phyloP scores from a whole-genome alignment of 192 early-diverging fungal genomes.

The Backusella tarrabulga region DNA sequence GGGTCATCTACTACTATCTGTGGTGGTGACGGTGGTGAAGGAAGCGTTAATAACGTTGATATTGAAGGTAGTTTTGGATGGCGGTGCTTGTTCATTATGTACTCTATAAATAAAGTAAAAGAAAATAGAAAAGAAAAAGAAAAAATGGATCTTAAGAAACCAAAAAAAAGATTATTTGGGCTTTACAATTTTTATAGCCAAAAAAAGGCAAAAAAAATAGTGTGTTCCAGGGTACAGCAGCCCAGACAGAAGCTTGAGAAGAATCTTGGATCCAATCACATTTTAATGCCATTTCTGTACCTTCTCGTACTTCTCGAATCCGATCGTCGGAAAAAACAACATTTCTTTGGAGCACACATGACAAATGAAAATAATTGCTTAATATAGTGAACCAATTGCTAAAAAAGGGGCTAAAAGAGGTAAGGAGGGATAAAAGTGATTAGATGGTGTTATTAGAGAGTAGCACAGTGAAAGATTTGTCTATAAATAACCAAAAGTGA shows the following conservation, averaged over 20 bases:
- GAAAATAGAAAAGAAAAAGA: slow-evolving; percentile 2
- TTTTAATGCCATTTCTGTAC: slow-evolving; percentile 4
- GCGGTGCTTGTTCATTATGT: neutral
- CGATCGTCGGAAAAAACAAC: slow-evolving; percentile 5
- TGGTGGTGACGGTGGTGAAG: neutral
- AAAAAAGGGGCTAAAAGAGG: neutral
- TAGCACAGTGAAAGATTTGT: neutral
- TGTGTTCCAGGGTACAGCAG: slow-evolving; percentile 6
- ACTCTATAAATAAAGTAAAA: neutral
- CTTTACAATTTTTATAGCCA: neutral
- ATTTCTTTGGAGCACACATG: slow-evolving; percentile 8
- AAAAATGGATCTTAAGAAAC: neutral
- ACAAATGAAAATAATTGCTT: slow-evolving; percentile 5
- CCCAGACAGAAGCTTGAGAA: slow-evolving; percentile 24
- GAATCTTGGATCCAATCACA: slow-evolving; percentile 17
- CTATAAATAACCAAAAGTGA: slow-evolving; percentile 4
- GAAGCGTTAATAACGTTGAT: slow-evolving; percentile 4
- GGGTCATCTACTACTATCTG: slow-evolving; percentile 7
- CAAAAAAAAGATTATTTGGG: neutral
- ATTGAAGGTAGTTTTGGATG: slow-evolving; percentile 8
- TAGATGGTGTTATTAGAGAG: neutral
- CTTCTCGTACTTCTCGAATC: slow-evolving; percentile 19
- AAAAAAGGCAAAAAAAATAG: slow-evolving; percentile 3
- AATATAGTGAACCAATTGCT: neutral
- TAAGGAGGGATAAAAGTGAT: neutral